These are phyloP conservation scores for Linderniella brevidens DNA, from an alignment of 257 asterid species.

Conservation along the genomic window DNA sequence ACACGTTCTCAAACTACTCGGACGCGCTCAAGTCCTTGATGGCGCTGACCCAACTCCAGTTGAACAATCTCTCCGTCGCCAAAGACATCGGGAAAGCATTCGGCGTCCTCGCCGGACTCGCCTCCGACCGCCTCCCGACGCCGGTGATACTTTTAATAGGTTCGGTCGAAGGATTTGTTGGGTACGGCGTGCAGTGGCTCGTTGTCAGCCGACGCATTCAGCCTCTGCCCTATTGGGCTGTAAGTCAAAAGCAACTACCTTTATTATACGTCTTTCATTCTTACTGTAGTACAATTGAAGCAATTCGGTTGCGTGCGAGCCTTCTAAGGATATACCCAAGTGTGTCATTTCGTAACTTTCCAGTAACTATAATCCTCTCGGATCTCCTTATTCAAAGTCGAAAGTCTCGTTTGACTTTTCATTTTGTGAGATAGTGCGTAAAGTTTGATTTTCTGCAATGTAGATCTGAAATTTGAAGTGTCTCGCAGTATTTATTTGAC, in stretches of 20 bases:
- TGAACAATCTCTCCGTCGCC: slow-evolving; percentile 87
- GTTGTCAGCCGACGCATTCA: slow-evolving; percentile 76
- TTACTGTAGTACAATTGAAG: too few species aligned
- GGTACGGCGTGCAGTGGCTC: slow-evolving; percentile 96
- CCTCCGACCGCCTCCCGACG: slow-evolving; percentile 74
- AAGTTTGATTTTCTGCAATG: too few species aligned
- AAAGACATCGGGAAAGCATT: slow-evolving; percentile 94
- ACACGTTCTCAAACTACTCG: slow-evolving; percentile 89
- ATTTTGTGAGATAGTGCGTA: too few species aligned
- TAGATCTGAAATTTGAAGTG: too few species aligned
- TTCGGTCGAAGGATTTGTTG: slow-evolving; percentile 66
- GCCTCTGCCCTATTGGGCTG: slow-evolving; percentile 90
- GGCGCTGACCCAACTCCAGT: slow-evolving; percentile 83
- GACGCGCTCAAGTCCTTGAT: slow-evolving; percentile 71
- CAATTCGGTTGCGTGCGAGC: too few species aligned
- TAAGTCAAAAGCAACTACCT: slow-evolving; percentile 11
- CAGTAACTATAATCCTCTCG: too few species aligned
- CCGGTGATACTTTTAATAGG: slow-evolving; percentile 68
- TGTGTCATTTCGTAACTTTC: too few species aligned
- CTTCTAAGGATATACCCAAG: too few species aligned
- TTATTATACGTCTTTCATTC: too few species aligned
- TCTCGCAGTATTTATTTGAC: too few species aligned
- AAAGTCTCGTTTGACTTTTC: too few species aligned
- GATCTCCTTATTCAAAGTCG: too few species aligned
- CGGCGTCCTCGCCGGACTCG: slow-evolving; percentile 79